These are phyloP conservation scores for Geotrichum citri-aurantii DNA, from an alignment of 1,139 yeast genomes.

Conservation along the genomic window DNA sequence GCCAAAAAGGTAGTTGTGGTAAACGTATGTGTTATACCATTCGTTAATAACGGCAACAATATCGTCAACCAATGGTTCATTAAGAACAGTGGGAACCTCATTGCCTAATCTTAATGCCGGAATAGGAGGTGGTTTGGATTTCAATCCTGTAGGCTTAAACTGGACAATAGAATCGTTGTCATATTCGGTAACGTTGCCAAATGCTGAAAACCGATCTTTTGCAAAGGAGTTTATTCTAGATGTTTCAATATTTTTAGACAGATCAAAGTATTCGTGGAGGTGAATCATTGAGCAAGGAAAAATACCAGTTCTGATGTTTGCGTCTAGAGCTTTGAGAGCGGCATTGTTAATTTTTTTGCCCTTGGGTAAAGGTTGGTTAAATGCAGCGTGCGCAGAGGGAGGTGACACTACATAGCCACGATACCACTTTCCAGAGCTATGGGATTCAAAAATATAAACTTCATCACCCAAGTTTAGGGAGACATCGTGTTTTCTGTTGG, in stretches of 20 bases:
- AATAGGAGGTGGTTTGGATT: slow-evolving; percentile 29
- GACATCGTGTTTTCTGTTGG: slow-evolving; percentile 11
- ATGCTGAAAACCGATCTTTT: slow-evolving; percentile 9
- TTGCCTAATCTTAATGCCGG: slow-evolving; percentile 29
- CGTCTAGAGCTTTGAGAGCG: slow-evolving; percentile 27
- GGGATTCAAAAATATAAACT: slow-evolving; percentile 67
- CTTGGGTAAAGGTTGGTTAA: slow-evolving; percentile 28
- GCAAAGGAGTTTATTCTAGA: background rate
- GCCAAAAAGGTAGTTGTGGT: slow-evolving; percentile 30
- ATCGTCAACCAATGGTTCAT: slow-evolving; percentile 33
- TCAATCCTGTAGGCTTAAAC: slow-evolving; percentile 4
- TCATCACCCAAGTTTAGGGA: slow-evolving; percentile 71
- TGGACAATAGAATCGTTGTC: slow-evolving; percentile 6
- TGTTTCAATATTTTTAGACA: slow-evolving; percentile 3
- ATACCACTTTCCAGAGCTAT: slow-evolving; percentile 58
- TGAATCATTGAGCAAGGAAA: slow-evolving; percentile 29
- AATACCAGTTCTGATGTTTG: slow-evolving; percentile 27
- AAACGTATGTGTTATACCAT: slow-evolving; percentile 33
- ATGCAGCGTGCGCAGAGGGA: slow-evolving; percentile 30
- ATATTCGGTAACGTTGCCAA: background rate
- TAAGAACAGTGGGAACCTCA: slow-evolving; percentile 25
- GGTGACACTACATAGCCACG: slow-evolving; percentile 56
- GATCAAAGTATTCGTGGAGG: slow-evolving; percentile 29
- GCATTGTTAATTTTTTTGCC: slow-evolving; percentile 23
- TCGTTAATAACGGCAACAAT: slow-evolving; percentile 32